Evolutionary conservation across 805 yeast species (phyloP), one percentile per base, ranked within the genome.

Genomic region (Teunomyces aglyptinius): DNA sequence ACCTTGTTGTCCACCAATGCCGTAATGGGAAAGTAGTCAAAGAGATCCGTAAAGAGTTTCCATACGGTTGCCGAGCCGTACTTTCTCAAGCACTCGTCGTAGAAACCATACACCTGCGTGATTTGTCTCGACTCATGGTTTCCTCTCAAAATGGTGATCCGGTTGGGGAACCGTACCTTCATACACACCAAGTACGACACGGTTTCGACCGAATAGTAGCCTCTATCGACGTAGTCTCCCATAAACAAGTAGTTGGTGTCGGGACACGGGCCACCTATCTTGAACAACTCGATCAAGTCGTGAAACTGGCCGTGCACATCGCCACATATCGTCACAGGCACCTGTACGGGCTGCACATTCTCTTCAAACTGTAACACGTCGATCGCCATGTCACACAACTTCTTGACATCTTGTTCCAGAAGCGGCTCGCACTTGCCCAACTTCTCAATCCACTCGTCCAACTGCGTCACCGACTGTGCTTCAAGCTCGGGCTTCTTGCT

Each of bases 241-340:
- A 73, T 72, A 53, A 73, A 73, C 53, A 73, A 61, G 56, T 73
- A 73, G 58, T 73, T 73, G 12, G 78, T 73, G 55, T 73, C 78
- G 11, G 78, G 78, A 50, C 77, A 73, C n/a, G 78, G 77, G 8
- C 78, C 78, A 11, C 97, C 97, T 59, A 90, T 90, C 60, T 89
- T 88, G 68, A 90, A 91, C 49, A 90, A 74, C 67, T 90, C 97
- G 84, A 89, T 86, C 64, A 90, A 75, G 72, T 90, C 97, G 64
- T 91, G 97, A 65, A 90, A 91, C 67, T 90, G 97, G 34, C 97
- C 97, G 64, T 90, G 97, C 45, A 90, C 92, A 68, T 90, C 97
- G 55, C 97, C 97, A 74, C 97, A 92, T 54, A 91, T 90, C 15
- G 98, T 92, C 29, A 94, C 98, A 4, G 99, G 99, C 6, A 90